A percentile compares a stretch with the other conserved stretches of the same genome.
These are phyloP conservation scores for Globisporangium ultimum DNA, from an alignment of 352 stramenopile genomes.

Conservation along the genomic window DNA sequence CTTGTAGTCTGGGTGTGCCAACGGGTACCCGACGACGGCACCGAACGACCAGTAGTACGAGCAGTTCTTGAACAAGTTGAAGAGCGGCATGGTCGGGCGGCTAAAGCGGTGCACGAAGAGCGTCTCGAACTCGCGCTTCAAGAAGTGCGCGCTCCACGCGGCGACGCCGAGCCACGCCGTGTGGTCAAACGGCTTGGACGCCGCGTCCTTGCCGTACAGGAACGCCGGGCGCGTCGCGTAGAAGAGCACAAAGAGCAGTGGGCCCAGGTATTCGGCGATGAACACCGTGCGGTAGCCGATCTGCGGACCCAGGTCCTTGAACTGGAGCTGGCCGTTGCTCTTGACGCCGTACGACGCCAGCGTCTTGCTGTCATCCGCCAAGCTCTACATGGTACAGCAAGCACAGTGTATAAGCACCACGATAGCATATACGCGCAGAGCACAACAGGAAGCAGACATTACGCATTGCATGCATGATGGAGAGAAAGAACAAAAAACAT, in stretches of 20 bases:
- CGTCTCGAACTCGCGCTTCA: slow-evolving; percentile 23
- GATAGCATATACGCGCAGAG: too few species aligned
- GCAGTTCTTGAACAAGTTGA: slow-evolving; percentile 91
- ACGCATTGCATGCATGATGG: too few species aligned
- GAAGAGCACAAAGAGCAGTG: slow-evolving; percentile 80
- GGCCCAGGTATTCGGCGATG: slow-evolving; percentile 81
- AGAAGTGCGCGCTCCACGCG: slow-evolving; percentile 79
- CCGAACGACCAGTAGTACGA: slow-evolving; percentile 87
- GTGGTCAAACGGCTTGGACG: slow-evolving; percentile 28
- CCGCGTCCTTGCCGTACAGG: slow-evolving; percentile 59
- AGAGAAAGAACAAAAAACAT: slow-evolving; percentile 3
- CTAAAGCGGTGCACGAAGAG: slow-evolving; percentile 39
- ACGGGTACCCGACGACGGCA: slow-evolving; percentile 76
- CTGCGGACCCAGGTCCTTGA: slow-evolving; percentile 83
- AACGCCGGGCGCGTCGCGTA: slow-evolving; percentile 67
- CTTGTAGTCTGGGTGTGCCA: slow-evolving; percentile 76
- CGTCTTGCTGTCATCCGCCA: slow-evolving; percentile 58
- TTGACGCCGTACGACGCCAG: slow-evolving; percentile 57
- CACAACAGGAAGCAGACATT: too few species aligned
- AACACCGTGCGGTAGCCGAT: slow-evolving; percentile 90
- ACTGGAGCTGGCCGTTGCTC: slow-evolving; percentile 43
- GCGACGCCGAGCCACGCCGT: slow-evolving; percentile 55
- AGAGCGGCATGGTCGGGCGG: background rate
- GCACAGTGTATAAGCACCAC: slow-evolving; percentile 10
- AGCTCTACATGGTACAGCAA: slow-evolving; percentile 6